Percentiles rank a stretch among this genome's conserved stretches.
Evolutionary conservation across 2,329 filamentous ascomycete genomes (phyloP).

Genomic region (Mycosphaerella sp.): DNA sequence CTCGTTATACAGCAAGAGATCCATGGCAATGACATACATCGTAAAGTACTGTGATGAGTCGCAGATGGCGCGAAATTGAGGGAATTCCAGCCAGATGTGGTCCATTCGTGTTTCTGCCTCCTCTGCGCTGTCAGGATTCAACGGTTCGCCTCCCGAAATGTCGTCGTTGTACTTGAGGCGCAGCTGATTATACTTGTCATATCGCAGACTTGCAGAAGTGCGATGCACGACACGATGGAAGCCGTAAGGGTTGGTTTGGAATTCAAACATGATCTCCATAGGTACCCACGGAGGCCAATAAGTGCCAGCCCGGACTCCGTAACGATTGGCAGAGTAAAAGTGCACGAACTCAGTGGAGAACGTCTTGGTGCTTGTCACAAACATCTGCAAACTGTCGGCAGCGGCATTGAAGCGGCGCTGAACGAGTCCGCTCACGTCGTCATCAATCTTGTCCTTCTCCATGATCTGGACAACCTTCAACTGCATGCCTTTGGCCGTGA

Average conservation of each 20-base stretch:
- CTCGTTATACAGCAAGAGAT: constrained; percentile 92
- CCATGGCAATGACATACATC: constrained; percentile 95
- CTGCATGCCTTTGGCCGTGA: constrained; percentile 96
- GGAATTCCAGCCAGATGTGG: constrained; percentile 94
- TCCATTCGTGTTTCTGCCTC: constrained; percentile 70
- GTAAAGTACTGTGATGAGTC: constrained; percentile 97
- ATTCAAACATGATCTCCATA: constrained; percentile 98
- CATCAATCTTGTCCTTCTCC: constrained; percentile 88
- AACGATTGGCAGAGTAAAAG: constrained; percentile 89
- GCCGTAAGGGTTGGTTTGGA: constrained; percentile 87
- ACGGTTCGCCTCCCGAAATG: constrained; percentile 58
- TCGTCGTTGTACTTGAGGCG: constrained; percentile 97
- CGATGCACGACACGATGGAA: constrained; percentile 96
- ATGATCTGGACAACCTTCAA: constrained; percentile 96
- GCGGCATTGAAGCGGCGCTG: constrained; percentile 89
- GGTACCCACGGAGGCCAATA: constrained; percentile 98
- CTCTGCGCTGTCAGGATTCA: constrained; percentile 38
- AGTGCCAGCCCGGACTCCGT: constrained; percentile 76
- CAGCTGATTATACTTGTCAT: constrained; percentile 97
- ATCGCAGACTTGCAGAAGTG: constrained; percentile 87
- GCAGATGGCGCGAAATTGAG: constrained; percentile 86
- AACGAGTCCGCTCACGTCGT: constrained; percentile 89
- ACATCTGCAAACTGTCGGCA: constrained; percentile 98
- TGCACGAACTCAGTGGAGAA: constrained; percentile 79
- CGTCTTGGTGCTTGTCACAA: constrained; percentile 89